A percentile compares a stretch with the other conserved stretches of the same genome.
phyloP scores from a whole-genome alignment of 2,329 filamentous ascomycete species.

The Arthrocladium fulminans region DNA sequence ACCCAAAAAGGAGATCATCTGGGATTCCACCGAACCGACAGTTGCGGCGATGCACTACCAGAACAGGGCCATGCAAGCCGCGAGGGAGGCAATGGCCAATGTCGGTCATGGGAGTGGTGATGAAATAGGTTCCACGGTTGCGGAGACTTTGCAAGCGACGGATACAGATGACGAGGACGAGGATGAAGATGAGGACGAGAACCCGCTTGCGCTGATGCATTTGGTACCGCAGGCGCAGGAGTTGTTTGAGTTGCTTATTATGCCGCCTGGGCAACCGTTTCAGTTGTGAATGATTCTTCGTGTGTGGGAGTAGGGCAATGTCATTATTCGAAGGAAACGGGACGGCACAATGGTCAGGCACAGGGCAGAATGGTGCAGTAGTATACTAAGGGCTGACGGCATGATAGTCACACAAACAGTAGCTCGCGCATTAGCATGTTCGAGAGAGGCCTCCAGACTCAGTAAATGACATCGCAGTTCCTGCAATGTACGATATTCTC shows the following conservation, averaged over 20 bases:
- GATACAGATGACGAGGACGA: neutral
- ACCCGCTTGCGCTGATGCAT: neutral
- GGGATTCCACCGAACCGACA: constrained; percentile 12
- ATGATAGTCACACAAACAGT: no score
- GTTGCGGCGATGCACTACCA: neutral
- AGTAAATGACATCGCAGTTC: no score
- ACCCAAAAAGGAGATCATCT: constrained; percentile 15
- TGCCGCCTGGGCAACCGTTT: constrained; percentile 4
- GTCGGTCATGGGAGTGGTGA: neutral
- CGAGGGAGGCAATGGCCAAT: neutral
- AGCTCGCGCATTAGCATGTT: no score
- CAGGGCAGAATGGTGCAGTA: no score
- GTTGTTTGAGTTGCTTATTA: constrained; percentile 8
- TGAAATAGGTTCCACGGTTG: neutral
- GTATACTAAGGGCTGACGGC: no score
- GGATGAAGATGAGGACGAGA: neutral
- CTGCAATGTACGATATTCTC: no score
- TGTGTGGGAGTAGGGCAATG: no score
- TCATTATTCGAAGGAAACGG: neutral
- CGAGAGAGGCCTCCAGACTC: no score
- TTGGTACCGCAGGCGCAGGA: constrained; percentile 4
- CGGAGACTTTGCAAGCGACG: neutral
- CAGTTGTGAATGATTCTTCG: neutral
- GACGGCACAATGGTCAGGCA: neutral
- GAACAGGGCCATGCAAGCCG: neutral